A percentile compares a stretch with the other conserved stretches of the same genome.
Conservation (phyloP, 768 basidiomycete species). For the Russula dissimulans region DNA sequence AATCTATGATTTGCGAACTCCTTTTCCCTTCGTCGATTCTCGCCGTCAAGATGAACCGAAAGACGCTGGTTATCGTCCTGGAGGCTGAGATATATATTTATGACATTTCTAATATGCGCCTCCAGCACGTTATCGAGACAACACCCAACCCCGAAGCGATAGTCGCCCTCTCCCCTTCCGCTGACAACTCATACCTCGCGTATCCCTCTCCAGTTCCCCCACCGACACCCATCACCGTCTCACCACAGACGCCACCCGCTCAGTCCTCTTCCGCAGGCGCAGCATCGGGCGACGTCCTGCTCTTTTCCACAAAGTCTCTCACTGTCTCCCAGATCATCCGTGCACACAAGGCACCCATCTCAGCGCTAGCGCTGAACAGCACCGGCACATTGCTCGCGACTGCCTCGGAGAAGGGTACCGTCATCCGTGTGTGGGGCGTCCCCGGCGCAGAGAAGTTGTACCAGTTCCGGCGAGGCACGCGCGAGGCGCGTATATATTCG, state of each 20-base stretch:
- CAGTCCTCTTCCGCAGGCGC: conserved; percentile 24
- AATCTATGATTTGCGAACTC: conserved; percentile 98
- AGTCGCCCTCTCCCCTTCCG: conserved; percentile 88
- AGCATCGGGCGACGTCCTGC: conserved; percentile 78
- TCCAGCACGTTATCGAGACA: conserved; percentile 95
- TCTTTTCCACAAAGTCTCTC: conserved; percentile 89
- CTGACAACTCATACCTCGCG: conserved; percentile 88
- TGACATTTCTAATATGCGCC: conserved; percentile 97
- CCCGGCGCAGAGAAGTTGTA: conserved; percentile 90
- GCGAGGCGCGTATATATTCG: conserved; percentile 78
- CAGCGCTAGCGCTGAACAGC: conserved; percentile 76
- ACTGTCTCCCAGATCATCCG: conserved; percentile 93
- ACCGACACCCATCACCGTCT: conserved; percentile 43
- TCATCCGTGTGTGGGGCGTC: conserved; percentile 89
- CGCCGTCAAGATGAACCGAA: conserved; percentile 95
- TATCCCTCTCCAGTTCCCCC: conserved; percentile 94
- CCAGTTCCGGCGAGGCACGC: conserved; percentile 87
- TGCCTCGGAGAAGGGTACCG: conserved; percentile 90
- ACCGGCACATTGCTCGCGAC: conserved; percentile 88
- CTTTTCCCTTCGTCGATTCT: conserved; percentile 95
- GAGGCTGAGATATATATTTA: conserved; percentile 99
- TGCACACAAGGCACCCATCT: conserved; percentile 92
- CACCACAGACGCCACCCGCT: conserved; percentile 33
- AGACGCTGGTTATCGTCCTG: conserved; percentile 90
- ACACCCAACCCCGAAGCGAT: conserved; percentile 93